Base-by-base conservation (phyloP, 2,329 filamentous ascomycete genomes). In the Alternaria angustiovoidea region DNA sequence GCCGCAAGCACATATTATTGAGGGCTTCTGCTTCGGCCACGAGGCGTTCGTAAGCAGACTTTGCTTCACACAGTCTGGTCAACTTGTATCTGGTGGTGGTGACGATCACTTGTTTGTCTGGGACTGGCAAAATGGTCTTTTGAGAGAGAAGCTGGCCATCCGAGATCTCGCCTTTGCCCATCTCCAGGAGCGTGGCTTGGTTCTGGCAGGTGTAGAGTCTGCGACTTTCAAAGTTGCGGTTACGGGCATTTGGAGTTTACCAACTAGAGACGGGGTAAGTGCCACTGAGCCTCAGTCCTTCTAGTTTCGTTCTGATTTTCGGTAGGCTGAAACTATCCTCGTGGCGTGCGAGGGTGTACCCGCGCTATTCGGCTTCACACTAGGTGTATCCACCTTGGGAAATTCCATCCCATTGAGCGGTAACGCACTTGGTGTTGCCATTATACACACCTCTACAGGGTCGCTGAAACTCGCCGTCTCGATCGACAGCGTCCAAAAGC, bases 11-110 rank as follows among this genome's bases (percentile, higher is more conserved):
- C 90, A 97, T 77, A 84, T 98, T 61, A 96, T 97, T 65, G 93
- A 98, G 78, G 85, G 85, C 0, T 98, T 91, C 78, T 98, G 94
- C 75, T 85, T 97, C 3, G 94, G 93, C 4, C 95, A 99, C 79
- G 88, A 85, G 53, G 87, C 94, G 38, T 98, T 98, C 76, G 84
- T 99, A 66, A 93, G 86, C 80, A 88, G 87, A 59, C 81, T 99
- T 43, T 90, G 89, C 70, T 80, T 94, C 18, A 88, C 89, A 0
- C 74, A 82, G 24, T 83, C 84, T 3, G 84, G 88, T n/a, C 68
- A 90, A 1, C 84, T 99, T 30, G 80, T 98, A 32, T 96, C 93
- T 6, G 95, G 92, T 9, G 94, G 94, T 49, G 95, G 94, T 4
- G 94, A 98, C 70, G 83, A 89, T 59, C 86, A 89, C 64, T 73